Conservation (phyloP, 2,329 filamentous ascomycete species). For the Cercospora sp. region DNA sequence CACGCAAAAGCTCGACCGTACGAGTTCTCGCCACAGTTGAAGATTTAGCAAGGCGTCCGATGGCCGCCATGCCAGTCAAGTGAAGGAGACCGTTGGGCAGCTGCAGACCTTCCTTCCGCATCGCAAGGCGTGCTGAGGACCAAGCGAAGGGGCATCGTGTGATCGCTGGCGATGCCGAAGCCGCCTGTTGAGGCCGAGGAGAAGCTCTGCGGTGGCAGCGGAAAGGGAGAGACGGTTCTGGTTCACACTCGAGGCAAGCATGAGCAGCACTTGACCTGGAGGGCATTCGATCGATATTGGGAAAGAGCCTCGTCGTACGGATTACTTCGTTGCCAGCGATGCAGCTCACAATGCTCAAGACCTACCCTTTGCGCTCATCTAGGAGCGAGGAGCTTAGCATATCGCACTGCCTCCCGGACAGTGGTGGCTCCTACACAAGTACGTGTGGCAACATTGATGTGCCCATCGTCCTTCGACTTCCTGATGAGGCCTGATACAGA, state of each 20-base stretch:
- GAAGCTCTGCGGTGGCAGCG: not conserved
- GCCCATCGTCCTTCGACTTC: not conserved
- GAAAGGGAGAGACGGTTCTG: not conserved
- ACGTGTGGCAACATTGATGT: not conserved
- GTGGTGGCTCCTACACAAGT: slow-evolving; percentile 19
- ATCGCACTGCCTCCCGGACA: slow-evolving; percentile 18
- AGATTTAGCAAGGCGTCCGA: not conserved
- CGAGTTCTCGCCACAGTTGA: not conserved
- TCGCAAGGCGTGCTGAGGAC: not conserved
- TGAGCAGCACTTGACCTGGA: not conserved
- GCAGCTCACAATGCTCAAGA: not conserved
- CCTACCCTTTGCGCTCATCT: not conserved
- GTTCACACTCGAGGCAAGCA: not conserved
- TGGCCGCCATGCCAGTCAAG: not conserved
- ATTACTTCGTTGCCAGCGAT: not conserved
- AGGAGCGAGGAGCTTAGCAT: slow-evolving; percentile 23
- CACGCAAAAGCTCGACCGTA: not conserved
- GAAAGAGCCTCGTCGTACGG: not conserved
- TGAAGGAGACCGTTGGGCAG: not conserved
- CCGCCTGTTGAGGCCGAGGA: not conserved
- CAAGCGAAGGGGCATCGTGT: not conserved
- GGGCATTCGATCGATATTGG: not conserved
- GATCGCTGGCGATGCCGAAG: not conserved
- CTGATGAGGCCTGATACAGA: not conserved
- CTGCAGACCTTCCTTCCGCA: not conserved